phyloP scores from a whole-genome alignment of 2,329 filamentous ascomycete genomes.

The Paraphoma chrysanthemicola region DNA sequence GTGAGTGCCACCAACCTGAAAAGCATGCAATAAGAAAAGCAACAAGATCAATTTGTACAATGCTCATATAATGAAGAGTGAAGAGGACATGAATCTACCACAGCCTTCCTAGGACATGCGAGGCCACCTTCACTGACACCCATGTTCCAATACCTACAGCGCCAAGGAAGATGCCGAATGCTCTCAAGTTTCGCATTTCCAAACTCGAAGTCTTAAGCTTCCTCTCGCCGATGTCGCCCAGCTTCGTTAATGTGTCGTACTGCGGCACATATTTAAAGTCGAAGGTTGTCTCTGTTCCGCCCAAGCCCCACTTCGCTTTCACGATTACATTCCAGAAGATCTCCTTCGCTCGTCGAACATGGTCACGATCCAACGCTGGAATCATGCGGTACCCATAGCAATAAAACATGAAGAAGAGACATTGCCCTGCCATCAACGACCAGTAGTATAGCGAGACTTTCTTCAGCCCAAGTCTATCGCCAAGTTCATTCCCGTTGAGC shows the following conservation, averaged over 20 bases:
- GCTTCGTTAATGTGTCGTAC: slow-evolving; percentile 57
- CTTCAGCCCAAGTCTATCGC: slow-evolving; percentile 65
- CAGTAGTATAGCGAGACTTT: slow-evolving; percentile 65
- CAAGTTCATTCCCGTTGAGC: slow-evolving; percentile 72
- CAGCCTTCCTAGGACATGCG: slow-evolving; percentile 20
- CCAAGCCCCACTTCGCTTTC: slow-evolving; percentile 69
- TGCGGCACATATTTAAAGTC: slow-evolving; percentile 75
- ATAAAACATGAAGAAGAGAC: slow-evolving; percentile 67
- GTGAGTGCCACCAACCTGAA: background rate
- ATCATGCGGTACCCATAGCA: slow-evolving; percentile 61
- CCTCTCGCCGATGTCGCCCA: slow-evolving; percentile 52
- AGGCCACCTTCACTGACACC: slow-evolving; percentile 33
- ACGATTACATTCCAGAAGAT: slow-evolving; percentile 67
- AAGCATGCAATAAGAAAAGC: too few species aligned
- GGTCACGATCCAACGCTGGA: slow-evolving; percentile 57
- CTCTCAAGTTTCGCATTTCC: slow-evolving; percentile 57
- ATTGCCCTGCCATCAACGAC: slow-evolving; percentile 68
- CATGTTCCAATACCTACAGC: slow-evolving; percentile 32
- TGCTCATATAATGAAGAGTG: too few species aligned
- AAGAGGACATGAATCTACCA: slow-evolving; percentile 15
- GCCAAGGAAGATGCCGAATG: slow-evolving; percentile 51
- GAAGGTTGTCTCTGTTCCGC: slow-evolving; percentile 66
- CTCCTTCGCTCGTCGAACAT: slow-evolving; percentile 60
- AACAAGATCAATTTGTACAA: too few species aligned
- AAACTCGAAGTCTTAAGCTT: slow-evolving; percentile 47